Base-by-base conservation (phyloP, 2,329 filamentous ascomycete species). In the Neonectria coccinea region DNA sequence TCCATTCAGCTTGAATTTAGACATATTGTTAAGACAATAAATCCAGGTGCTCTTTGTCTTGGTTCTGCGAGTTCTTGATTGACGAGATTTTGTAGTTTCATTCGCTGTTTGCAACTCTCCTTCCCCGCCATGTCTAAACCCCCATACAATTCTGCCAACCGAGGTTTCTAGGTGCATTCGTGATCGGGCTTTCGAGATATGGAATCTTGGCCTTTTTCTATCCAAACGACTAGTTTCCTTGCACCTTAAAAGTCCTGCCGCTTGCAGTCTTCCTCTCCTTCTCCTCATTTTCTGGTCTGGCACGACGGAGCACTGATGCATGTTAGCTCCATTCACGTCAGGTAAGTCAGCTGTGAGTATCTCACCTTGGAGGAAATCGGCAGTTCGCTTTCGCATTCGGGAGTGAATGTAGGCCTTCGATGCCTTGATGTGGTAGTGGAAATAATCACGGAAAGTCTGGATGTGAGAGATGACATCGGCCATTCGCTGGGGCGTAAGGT, bases 341-440 rank as follows among this genome's bases (percentile, higher is more conserved):
- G 41, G 1, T 1, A 4, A 14, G 10, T 12, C 20, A 7, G n/a
- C n/a, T n/a, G 11, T 9, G 29, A 6, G n/a, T 27, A 36, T 73
- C 85, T 78, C 84, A 95, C 93, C 93, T 88, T 99, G 97, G 62
- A 99, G 89, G 84, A 99, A 99, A 80, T 99, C 97, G 54, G 96
- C 96, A 10, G 97, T 99, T 79, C 96, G 89, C 84, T 95, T 93
- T 78, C 96, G 91, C 96, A 99, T 99, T 76, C 97, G 89, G 36
- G 94, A 97, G 86, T 99, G 96, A 70, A 99, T 99, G 77, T 97
- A 99, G 57, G 97, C 96, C 86, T 99, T 99, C 67, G 94, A 97
- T 31, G 96, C 97, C 83, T 99, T 99, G 83, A 99, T 99, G 81
- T 99, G 96, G 80, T 99, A 99, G 81, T 99, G 96, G 86, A 99